These are phyloP conservation scores for Globisporangium cylindrosporum DNA, from an alignment of 352 stramenopile species.

Conservation along the genomic window DNA sequence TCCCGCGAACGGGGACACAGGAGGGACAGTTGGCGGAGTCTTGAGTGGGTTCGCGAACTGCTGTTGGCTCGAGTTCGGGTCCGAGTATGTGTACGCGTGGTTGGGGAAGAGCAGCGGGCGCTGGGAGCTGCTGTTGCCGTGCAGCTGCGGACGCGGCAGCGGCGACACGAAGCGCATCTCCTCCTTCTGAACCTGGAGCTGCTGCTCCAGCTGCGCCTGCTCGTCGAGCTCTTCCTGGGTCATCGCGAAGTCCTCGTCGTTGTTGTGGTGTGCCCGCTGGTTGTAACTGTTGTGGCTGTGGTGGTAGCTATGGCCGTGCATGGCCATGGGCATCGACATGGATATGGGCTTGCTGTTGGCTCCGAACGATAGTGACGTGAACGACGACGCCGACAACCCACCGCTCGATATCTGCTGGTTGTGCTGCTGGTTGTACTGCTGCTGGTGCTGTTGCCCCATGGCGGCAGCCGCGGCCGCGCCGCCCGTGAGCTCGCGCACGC, in stretches of 20 bases:
- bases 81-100: constrained; percentile 67
- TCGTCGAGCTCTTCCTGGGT: constrained; percentile 56
- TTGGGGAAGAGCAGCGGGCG: constrained; percentile 24
- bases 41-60: constrained; percentile 29
- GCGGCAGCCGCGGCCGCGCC: constrained; percentile 20
- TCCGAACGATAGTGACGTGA: constrained; percentile 9
- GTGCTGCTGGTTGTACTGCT: not conserved
- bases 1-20: constrained; percentile 67
- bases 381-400: constrained; percentile 6
- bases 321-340: constrained; percentile 21
- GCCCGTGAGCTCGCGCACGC: constrained; percentile 64
- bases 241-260: constrained; percentile 35
- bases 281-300: constrained; percentile 6
- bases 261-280: not conserved
- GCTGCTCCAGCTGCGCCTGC: constrained; percentile 65
- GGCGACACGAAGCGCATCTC: constrained; percentile 78
- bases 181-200: constrained; percentile 70
- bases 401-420: not conserved
- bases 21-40: constrained; percentile 53
- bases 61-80: constrained; percentile 37
- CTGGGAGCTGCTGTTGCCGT: constrained; percentile 27
- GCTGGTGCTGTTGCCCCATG: not conserved
- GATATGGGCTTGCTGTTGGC: constrained; percentile 15
- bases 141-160: constrained; percentile 38
- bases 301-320: constrained; percentile 11